Conservation (phyloP, 371 early-diverging fungal genomes). For the Mucor irregularis region DNA sequence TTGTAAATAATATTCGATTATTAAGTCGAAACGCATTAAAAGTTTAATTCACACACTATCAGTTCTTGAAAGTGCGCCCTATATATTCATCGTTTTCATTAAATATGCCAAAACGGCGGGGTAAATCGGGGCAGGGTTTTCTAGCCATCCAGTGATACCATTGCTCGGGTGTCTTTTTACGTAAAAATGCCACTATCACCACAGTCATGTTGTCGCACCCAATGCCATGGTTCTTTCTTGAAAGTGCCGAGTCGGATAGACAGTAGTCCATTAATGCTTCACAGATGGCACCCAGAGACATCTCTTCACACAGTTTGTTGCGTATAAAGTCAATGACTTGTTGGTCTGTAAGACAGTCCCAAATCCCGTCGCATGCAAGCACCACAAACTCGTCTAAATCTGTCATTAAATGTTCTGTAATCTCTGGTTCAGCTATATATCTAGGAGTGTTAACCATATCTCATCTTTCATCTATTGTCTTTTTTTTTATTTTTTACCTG, state of each 20-base stretch:
- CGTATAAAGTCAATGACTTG: conserved; percentile 83
- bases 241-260: too few species aligned
- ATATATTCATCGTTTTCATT: too few species aligned
- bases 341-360: conserved; percentile 92
- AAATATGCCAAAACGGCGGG: too few species aligned
- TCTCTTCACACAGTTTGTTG: conserved; percentile 49
- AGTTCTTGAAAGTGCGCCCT: too few species aligned
- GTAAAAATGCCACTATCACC: conserved; percentile 80
- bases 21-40: conserved; percentile 33
- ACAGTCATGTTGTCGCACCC: conserved; percentile 98
- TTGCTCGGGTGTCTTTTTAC: conserved; percentile 62
- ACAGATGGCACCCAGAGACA: conserved; percentile 60
- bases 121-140: conserved; percentile 17
- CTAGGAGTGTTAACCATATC: background rate
- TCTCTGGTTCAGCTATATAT: conserved; percentile 75
- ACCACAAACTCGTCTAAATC: conserved; percentile 87
- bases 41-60: too few species aligned
- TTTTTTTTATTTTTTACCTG: conserved; percentile 39
- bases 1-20: conserved; percentile 62
- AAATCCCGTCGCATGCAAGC: conserved; percentile 95
- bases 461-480: background rate
- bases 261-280: conserved; percentile 88
- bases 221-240: conserved; percentile 71
- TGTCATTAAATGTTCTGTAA: conserved; percentile 58
- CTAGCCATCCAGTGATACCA: conserved; percentile 60